Percentiles rank a stretch among this genome's conserved stretches.
These are phyloP conservation scores for Hansenula sp. DNA, from an alignment of 1,139 yeast species.

Conservation along the genomic window DNA sequence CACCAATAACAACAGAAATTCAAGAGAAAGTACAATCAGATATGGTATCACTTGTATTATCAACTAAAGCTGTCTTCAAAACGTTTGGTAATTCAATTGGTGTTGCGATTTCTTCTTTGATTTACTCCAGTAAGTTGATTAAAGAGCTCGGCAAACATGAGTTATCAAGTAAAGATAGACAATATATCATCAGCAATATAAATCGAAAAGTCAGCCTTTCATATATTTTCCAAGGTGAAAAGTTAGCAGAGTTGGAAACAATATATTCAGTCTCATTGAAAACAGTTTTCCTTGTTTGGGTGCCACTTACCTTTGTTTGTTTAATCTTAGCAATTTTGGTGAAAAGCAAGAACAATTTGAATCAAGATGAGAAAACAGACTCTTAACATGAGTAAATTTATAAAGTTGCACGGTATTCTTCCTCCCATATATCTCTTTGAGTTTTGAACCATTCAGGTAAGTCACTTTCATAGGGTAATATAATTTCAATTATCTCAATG, in stretches of 20 bases:
- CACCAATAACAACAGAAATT: slow-evolving; percentile 49
- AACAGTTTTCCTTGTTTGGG: slow-evolving; percentile 1
- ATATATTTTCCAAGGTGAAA: not conserved
- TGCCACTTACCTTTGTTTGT: not conserved
- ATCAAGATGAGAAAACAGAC: too few species aligned
- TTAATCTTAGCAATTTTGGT: slow-evolving; percentile 1
- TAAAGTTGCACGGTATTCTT: not conserved
- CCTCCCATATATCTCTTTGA: slow-evolving; percentile 1
- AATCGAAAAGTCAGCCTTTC: not conserved
- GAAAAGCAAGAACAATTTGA: not conserved
- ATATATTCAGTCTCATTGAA: slow-evolving; percentile 1
- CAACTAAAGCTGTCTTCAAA: slow-evolving; percentile 45
- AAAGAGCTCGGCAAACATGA: slow-evolving; percentile 3
- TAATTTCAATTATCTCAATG: slow-evolving; percentile 30
- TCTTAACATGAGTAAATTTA: too few species aligned
- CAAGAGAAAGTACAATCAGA: slow-evolving; percentile 44
- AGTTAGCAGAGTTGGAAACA: not conserved
- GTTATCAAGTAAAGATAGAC: not conserved
- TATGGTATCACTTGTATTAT: slow-evolving; percentile 49
- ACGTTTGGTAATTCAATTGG: slow-evolving; percentile 52
- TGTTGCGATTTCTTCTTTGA: slow-evolving; percentile 39
- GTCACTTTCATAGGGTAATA: slow-evolving; percentile 55
- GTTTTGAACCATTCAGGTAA: slow-evolving; percentile 69
- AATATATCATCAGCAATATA: not conserved
- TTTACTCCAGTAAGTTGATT: slow-evolving; percentile 36